Base-by-base conservation (phyloP, 768 basidiomycete genomes). In the Filobasidium floriforme region DNA sequence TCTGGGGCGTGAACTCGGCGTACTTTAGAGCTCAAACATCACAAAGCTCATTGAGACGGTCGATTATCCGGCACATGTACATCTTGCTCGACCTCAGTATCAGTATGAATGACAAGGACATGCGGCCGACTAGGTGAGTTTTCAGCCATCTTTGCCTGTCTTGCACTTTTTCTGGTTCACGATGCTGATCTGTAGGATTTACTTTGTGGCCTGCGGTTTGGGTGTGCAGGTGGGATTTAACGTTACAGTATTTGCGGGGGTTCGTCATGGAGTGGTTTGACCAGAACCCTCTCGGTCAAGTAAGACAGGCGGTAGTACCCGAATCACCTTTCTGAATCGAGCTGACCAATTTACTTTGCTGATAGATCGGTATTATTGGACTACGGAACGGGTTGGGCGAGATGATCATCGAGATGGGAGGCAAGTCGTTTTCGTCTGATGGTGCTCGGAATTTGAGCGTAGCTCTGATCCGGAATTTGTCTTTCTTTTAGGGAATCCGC, bases 231-330 rank as follows among this genome's bases (percentile, higher is more conserved):
- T 93, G 94, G 71, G 93, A 96, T 74, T 79, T 99, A 40, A 88
- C 87, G 72, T 80, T 98, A 52, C 88, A 92, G 73, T 94, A 93
- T 75, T 85, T 92, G 15, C 85, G 92, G 66, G 90, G 90, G 72
- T 99, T 98, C 71, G 84, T 98, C 32, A 81, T 84, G 7, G 96
- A 99, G 77, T 99, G 94, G 93, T 99, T 98, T 78, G 96, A 99
- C 80, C 96, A 98, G 80, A 99, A 99, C 74, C 96, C 96, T 0
- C 82, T 99, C 14, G 93, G 94, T 24, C 96, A 98, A 65, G 72
- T 73, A 32, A 59, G 69, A 63, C 15, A 1, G 19, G 29, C 26
- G 44, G n/a, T 3, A 24, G 19, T 10, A 18, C 24, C 28, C 2
- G 10, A 2, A 22, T 55, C 10, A n/a, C n/a, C n/a, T n/a, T n/a